Evolutionary conservation across 768 basidiomycete genomes (phyloP).

Genomic region (Macrolepiota fuliginosa): DNA sequence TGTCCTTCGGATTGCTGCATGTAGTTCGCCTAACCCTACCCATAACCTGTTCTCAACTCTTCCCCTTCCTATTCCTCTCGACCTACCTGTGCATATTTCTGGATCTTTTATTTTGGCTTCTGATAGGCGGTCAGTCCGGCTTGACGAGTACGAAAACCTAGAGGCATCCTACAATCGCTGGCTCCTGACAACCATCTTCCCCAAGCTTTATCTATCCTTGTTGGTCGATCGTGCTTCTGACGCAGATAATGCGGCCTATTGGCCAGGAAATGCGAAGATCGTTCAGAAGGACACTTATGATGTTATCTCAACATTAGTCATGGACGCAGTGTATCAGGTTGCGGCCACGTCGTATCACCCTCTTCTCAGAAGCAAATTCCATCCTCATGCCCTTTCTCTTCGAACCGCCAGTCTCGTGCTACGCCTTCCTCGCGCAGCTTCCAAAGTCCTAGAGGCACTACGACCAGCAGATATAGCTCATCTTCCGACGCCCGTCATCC

Average conservation of each 20-base stretch:
- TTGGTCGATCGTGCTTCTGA: conserved; percentile 26
- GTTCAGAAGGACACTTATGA: conserved; percentile 13
- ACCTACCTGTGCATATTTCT: conserved; percentile 44
- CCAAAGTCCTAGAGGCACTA: background rate
- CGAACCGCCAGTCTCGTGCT: conserved; percentile 3
- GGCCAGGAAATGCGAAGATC: conserved; percentile 26
- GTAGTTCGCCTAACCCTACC: background rate
- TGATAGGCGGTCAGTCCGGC: conserved; percentile 41
- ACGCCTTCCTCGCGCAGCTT: background rate
- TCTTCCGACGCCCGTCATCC: background rate
- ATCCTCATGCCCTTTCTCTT: conserved; percentile 16
- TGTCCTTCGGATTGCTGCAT: background rate
- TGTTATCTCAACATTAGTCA: conserved; percentile 8
- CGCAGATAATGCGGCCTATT: conserved; percentile 27
- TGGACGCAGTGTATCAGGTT: conserved; percentile 6
- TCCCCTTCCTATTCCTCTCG: conserved; percentile 35
- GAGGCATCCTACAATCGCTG: conserved; percentile 42
- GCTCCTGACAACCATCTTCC: conserved; percentile 34
- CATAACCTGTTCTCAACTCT: conserved; percentile 40
- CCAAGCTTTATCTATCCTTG: conserved; percentile 37
- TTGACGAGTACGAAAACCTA: conserved; percentile 30
- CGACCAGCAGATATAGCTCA: background rate
- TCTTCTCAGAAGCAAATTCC: conserved; percentile 16
- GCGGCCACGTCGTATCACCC: background rate
- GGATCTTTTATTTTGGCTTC: conserved; percentile 45